phyloP scores from a whole-genome alignment of 1,284 basidiomycete genomes.

The Ceraceosorus guamensis region DNA sequence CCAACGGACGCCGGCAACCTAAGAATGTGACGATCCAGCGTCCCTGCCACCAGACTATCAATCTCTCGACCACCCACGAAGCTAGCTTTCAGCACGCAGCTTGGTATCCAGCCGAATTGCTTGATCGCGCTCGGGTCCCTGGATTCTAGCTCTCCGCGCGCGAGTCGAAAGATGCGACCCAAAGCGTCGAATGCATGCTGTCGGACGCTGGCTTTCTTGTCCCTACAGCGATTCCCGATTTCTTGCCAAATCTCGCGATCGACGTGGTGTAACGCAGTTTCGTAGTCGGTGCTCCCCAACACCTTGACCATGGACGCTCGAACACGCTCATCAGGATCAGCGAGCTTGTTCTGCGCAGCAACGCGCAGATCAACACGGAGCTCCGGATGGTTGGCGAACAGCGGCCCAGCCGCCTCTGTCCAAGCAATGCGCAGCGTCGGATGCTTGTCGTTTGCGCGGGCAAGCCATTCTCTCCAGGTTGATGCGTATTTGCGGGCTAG shows the following conservation, averaged over 20 bases:
- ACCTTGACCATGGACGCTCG: slow-evolving; percentile 74
- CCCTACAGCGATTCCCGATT: slow-evolving; percentile 67
- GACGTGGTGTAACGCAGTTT: slow-evolving; percentile 77
- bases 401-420: slow-evolving; percentile 60
- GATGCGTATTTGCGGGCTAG: slow-evolving; percentile 70
- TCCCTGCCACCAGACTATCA: slow-evolving; percentile 52
- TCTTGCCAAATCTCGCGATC: slow-evolving; percentile 59
- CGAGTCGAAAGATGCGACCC: slow-evolving; percentile 71
- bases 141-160: slow-evolving; percentile 85
- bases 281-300: slow-evolving; percentile 79
- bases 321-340: slow-evolving; percentile 84
- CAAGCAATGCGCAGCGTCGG: slow-evolving; percentile 67
- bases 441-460: slow-evolving; percentile 70
- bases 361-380: slow-evolving; percentile 59
- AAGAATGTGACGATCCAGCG: slow-evolving; percentile 67
- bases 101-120: slow-evolving; percentile 92
- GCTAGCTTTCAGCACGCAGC: slow-evolving; percentile 58
- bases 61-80: slow-evolving; percentile 49
- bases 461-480: slow-evolving; percentile 80
- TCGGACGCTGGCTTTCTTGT: slow-evolving; percentile 83
- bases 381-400: slow-evolving; percentile 7
- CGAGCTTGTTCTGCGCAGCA: slow-evolving; percentile 59
- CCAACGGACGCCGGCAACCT: slow-evolving; percentile 66
- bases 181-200: slow-evolving; percentile 69
- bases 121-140: slow-evolving; percentile 64